Evolutionary conservation across 2,329 filamentous ascomycete species (phyloP), one percentile per base, ranked within the genome.

Genomic region (Xylariaceae sp.): DNA sequence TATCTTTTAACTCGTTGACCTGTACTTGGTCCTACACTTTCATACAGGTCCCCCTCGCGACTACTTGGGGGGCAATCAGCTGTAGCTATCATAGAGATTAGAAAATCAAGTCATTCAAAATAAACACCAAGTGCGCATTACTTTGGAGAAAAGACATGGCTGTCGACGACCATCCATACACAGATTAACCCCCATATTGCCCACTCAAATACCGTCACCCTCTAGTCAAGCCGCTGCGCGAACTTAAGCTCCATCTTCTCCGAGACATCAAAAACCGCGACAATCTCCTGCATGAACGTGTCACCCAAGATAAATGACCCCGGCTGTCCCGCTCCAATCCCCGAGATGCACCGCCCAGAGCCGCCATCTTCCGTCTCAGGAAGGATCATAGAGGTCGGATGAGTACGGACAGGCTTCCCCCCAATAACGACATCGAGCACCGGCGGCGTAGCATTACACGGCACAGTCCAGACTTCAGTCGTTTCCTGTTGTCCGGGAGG

Each of bases 221-320:
- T 27, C 22, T 56, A 58, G 47, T 60, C 56, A 10, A 52, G 22
- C n/a, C 63, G 52, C 52, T 62, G 57, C 6, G 63, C 61, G 47
- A 64, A 64, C 44, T 63, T 59, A 41, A 68, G 55, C 57, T 66
- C 58, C 61, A 62, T 65, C 52, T 59, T 63, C 38, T 61, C 58
- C 17, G 52, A 54, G 9, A 65, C 46, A 39, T 69, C 65, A 48
- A 68, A 67, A 6, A 64, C 59, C 7, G 54, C 55, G 12, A 62
- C 48, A 27, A 60, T 55, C 48, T 62, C 58, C 51, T 64, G 54
- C 55, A 62, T 48, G 41, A 64, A 64, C 0, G 56, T 56, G 30
- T 61, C 55, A 7, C 60, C 58, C 1, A 62, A 56, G 31, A 64
- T 61, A 44, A 54, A 61, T 2, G 53, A 49, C 7, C 49, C 51